Conservation (phyloP, 495 filamentous ascomycete species). For the Hypoxylon fragiforme region DNA sequence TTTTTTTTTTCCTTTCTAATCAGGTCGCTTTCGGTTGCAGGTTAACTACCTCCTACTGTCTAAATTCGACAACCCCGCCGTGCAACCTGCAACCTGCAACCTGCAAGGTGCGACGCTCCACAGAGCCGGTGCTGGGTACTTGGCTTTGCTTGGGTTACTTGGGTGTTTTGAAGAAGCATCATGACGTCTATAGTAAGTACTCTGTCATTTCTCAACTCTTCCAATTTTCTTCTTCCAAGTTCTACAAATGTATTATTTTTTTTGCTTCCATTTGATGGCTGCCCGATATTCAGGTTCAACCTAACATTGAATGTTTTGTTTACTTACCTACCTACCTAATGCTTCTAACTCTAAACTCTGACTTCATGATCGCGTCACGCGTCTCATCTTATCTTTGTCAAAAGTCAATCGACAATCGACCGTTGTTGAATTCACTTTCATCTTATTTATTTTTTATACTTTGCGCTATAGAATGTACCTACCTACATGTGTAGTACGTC, state of each 20-base stretch:
- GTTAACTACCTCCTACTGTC: neutral
- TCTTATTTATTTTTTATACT: too few relatives aligned
- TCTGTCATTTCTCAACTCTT: conserved; percentile 9
- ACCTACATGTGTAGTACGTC: too few relatives aligned
- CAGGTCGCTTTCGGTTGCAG: neutral
- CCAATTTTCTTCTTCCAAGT: conserved; percentile 5
- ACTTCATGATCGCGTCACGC: conserved; percentile 11
- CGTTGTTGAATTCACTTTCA: too few relatives aligned
- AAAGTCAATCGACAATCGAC: too few relatives aligned
- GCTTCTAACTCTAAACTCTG: conserved; percentile 1
- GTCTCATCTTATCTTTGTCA: conserved; percentile 14
- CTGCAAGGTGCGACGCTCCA: conserved; percentile 17
- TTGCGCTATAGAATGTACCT: too few relatives aligned
- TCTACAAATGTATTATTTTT: too few relatives aligned
- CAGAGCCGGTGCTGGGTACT: conserved; percentile 4
- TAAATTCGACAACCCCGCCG: conserved; percentile 27
- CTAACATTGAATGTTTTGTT: too few relatives aligned
- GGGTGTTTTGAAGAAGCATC: conserved; percentile 18
- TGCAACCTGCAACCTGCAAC: conserved; percentile 1
- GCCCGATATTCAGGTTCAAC: too few relatives aligned
- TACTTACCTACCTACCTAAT: too few relatives aligned
- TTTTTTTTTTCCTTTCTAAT: neutral
- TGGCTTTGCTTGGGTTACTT: neutral
- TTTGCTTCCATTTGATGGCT: too few relatives aligned
- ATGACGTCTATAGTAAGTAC: conserved; percentile 54